Evolutionary conservation across 1,284 basidiomycete species (phyloP).

Genomic region (Phenoliferia sp.): DNA sequence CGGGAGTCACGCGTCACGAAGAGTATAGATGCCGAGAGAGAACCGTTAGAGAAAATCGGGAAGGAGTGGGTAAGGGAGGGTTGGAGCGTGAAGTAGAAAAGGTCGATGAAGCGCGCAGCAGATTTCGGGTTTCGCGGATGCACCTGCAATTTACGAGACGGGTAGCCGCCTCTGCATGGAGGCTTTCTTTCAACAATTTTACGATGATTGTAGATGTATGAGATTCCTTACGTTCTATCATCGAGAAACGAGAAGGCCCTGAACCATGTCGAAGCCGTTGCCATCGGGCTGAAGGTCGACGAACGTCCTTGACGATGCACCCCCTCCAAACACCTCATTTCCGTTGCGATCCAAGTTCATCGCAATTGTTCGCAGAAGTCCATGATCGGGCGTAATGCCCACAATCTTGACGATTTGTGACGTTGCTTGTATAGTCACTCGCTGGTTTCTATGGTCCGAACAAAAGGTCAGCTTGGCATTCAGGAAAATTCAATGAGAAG

Average conservation of each 20-base stretch:
- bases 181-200: too few species aligned
- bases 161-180: too few species aligned
- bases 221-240: too few species aligned
- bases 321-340: conserved; percentile 31
- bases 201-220: too few species aligned
- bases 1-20: too few species aligned
- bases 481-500: not conserved
- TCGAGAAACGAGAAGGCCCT: conserved; percentile 63
- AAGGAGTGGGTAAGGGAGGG: too few species aligned
- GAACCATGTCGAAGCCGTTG: conserved; percentile 94
- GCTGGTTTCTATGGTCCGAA: conserved; percentile 61
- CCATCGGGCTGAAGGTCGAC: conserved; percentile 83
- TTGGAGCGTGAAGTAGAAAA: too few species aligned
- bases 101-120: too few species aligned
- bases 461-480: not conserved
- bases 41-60: too few species aligned
- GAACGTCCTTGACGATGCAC: conserved; percentile 34
- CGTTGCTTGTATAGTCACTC: conserved; percentile 72
- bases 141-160: too few species aligned
- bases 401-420: conserved; percentile 66
- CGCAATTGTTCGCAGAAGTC: conserved; percentile 75
- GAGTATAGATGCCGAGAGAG: too few species aligned
- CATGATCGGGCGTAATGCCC: conserved; percentile 82
- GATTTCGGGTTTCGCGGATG: too few species aligned
- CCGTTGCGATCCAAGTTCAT: conserved; percentile 46